Evolutionary conservation across 2,329 filamentous ascomycete genomes (phyloP).

Genomic region (Emericellopsis atlantica): DNA sequence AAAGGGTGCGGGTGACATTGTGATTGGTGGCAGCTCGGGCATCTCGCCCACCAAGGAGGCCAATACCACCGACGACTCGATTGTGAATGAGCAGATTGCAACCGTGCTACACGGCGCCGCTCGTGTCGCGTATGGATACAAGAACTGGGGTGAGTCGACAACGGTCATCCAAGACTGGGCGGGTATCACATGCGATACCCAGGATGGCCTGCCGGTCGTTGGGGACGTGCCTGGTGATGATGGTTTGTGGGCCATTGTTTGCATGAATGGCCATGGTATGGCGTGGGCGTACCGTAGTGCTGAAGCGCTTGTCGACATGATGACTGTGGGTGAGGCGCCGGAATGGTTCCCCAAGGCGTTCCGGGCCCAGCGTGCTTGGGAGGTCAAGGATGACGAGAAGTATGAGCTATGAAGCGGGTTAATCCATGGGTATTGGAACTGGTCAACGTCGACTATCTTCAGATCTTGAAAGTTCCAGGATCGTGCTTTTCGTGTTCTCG

Average conservation of each 20-base stretch:
- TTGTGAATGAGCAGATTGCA: constrained; percentile 35
- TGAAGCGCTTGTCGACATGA: constrained; percentile 42
- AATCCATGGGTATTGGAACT: too few species aligned
- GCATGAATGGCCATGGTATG: constrained; percentile 59
- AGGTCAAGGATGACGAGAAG: constrained; percentile 11
- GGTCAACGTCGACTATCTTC: too few species aligned
- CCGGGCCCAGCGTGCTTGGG: constrained; percentile 27
- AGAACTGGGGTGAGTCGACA: constrained; percentile 8
- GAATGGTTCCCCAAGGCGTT: constrained; percentile 43
- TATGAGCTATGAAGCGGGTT: background rate
- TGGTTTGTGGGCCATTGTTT: constrained; percentile 41
- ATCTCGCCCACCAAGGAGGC: constrained; percentile 11
- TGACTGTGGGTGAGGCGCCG: constrained; percentile 22
- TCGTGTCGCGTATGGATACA: constrained; percentile 26
- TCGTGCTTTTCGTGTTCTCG: too few species aligned
- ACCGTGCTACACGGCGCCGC: constrained; percentile 29
- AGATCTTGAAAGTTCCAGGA: too few species aligned
- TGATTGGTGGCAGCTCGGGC: constrained; percentile 10
- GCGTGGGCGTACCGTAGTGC: constrained; percentile 48
- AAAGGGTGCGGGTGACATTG: constrained; percentile 14
- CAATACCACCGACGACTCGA: constrained; percentile 36
- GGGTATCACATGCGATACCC: constrained; percentile 43
- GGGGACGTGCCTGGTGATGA: constrained; percentile 30
- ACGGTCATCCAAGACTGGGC: constrained; percentile 25
- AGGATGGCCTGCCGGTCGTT: constrained; percentile 39